Conservation (phyloP, 148 eudicot species). For the Amaranthus cruentus region DNA sequence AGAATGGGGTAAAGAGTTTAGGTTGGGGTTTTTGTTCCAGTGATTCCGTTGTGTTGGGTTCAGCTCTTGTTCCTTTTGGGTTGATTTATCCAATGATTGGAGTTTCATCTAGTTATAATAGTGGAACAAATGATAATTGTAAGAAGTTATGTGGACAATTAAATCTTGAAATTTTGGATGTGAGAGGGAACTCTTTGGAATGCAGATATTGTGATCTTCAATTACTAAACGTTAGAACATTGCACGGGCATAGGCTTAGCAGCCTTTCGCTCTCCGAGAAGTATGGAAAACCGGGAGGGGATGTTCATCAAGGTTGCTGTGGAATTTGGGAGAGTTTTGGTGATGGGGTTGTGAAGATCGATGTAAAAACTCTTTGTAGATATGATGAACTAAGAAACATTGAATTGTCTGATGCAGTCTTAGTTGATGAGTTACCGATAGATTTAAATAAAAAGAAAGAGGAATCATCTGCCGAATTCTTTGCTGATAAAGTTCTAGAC, state of each 20-base stretch:
- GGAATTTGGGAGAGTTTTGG: constrained; percentile 30
- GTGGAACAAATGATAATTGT: constrained; percentile 15
- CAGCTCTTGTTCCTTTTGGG: constrained; percentile 65
- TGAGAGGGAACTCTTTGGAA: constrained; percentile 63
- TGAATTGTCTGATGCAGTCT: constrained; percentile 29
- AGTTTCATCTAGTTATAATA: constrained; percentile 21
- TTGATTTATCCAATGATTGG: constrained; percentile 76
- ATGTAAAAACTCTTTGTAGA: constrained; percentile 42
- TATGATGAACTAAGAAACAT: constrained; percentile 19
- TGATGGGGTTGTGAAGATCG: constrained; percentile 38
- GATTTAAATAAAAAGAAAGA: constrained; percentile 34
- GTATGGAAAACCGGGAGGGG: constrained; percentile 23
- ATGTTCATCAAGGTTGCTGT: constrained; percentile 19
- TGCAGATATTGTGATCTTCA: constrained; percentile 81
- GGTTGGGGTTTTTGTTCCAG: constrained; percentile 80
- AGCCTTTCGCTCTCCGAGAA: constrained; percentile 25
- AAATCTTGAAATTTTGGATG: constrained; percentile 69
- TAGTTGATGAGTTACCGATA: constrained; percentile 37
- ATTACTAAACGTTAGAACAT: constrained; percentile 38
- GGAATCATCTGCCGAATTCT: constrained; percentile 30
- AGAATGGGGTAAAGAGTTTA: constrained; percentile 41
- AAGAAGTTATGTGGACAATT: constrained; percentile 40
- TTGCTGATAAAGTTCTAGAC: constrained; percentile 64
- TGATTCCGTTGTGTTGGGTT: constrained; percentile 57
- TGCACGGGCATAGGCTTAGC: constrained; percentile 14